Conservation (phyloP, 805 yeast species). For the Nakazawaea wyomingensis region DNA sequence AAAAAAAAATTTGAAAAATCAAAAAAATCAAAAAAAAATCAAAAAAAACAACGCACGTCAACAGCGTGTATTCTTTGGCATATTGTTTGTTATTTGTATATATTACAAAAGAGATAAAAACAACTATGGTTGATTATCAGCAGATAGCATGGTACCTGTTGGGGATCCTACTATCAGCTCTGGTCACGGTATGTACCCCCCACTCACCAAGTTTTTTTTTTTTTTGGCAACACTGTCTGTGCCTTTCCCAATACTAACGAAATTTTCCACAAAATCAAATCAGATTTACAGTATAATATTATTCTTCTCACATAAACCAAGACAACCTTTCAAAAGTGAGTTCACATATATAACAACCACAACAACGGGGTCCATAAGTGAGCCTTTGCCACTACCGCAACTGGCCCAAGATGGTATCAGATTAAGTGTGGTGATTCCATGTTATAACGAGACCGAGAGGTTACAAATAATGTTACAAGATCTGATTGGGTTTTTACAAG, state of each 20-base stretch:
- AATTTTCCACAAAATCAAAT: not conserved
- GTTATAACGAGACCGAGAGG: slow-evolving; percentile 80
- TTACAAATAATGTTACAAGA: slow-evolving; percentile 70
- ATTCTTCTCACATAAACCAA: slow-evolving; percentile 58
- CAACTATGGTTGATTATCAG: not conserved
- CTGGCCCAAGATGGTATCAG: slow-evolving; percentile 34
- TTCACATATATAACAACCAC: slow-evolving; percentile 44
- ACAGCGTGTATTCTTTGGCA: no score
- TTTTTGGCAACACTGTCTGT: not conserved
- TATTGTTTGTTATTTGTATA: no score
- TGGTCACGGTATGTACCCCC: not conserved
- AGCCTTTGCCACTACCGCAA: slow-evolving; percentile 25
- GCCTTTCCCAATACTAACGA: not conserved
- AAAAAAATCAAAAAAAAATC: no score
- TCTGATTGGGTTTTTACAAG: slow-evolving; percentile 48
- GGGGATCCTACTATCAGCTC: not conserved
- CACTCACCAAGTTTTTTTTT: not conserved
- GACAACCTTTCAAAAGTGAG: slow-evolving; percentile 51
- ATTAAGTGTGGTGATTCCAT: slow-evolving; percentile 84
- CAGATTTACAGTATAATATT: slow-evolving; percentile 36
- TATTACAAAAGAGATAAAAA: no score
- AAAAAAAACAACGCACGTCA: no score
- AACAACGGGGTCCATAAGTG: slow-evolving; percentile 22
- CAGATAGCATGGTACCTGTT: not conserved
- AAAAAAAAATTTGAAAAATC: no score